Base-by-base conservation (phyloP, 768 basidiomycete genomes). In the Suillus spraguei region DNA sequence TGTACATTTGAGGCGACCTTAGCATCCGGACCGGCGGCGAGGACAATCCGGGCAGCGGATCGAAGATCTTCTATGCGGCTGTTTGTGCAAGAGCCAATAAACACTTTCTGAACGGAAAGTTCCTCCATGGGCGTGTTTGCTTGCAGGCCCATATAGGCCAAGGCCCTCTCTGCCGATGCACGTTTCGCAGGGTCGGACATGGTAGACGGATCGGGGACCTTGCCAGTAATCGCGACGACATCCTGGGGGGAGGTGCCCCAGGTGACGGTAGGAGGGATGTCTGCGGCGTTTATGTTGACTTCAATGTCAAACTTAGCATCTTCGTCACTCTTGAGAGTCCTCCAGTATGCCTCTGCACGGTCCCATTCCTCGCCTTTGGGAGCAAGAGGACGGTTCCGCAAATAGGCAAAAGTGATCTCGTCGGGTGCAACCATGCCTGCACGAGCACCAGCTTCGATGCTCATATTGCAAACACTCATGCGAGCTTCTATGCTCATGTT, bases 201-300 rank as follows among this genome's bases (percentile, higher is more conserved):
- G 32, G 78, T 81, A 13, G 82, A 76, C 4, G 94, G 94, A 71
- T 92, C 86, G 14, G 94, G 94, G 35, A 95, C 91, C 47, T 77
- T 75, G 63, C 92, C 93, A 22, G 87, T 91, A 73, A 96, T 95
- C 22, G 91, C 81, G 58, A 89, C 88, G 39, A 90, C 89, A 70
- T 96, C 94, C 72, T 96, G 91, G 60, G 94, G 94, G 22, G 92
- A 94, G 1, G 93, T 96, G 54, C 94, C 94, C 94, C 94, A 96
- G 38, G 94, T 94, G 65, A 95, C 85, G 41, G 94, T 95, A 20
- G 94, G 94, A 63, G 92, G 83, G 73, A 96, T 95, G 67, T 95
- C 91, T 62, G 87, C 87, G 9, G 92, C 93, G 60, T 85, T 80
- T 70, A 96, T 89, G 67, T 87, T 85, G 66, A 96, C 81, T 71